Base-by-base conservation (phyloP, 352 stramenopile genomes). In the Globisporangium canariense region DNA sequence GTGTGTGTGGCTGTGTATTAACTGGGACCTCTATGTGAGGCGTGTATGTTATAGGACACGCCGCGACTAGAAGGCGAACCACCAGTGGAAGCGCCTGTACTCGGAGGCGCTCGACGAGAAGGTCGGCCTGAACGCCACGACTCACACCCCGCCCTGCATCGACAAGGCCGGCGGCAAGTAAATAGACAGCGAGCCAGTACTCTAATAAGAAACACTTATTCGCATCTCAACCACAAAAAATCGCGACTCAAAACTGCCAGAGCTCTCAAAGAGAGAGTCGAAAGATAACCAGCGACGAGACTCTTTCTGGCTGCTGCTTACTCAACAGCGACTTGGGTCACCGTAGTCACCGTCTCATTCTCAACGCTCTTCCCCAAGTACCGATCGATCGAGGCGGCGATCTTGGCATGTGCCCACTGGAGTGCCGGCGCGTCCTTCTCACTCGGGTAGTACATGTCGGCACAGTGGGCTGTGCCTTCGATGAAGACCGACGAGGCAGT, bases 51-150 rank as follows among this genome's bases (percentile, higher is more conserved):
- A 18, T 53, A 86, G 78, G 61, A 98, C 90, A 25, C 91, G 88
- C 45, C 87, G 94, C 56, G 90, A 79, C 43, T 98, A 93, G 86
- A 97, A 98, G 73, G 93, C 97, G 18, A 98, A 98, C 73, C 81
- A 97, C 71, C 88, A 96, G 67, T 91, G 77, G 74, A 96, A 96
- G 76, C 67, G 77, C 43, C 60, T 96, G 62, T 96, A 93, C 81
- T 92, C 80, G 55, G 91, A 98, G 74, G 80, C 91, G 43, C 75
- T 98, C 67, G 91, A 98, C 73, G 91, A 97, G 77, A 97, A 96
- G 80, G 77, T 98, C 45, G 77, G 70, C 5, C 94, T 98, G 51
- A 97, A 98, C 73, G 74, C 98, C 34, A 98, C 94, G 50, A 88
- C 94, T 6, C 83, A 92, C 69, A 94, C 94, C 34, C 69, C 98